These are phyloP conservation scores for Colletotrichum gigasporum DNA, from an alignment of 2,329 filamentous ascomycete genomes.

Conservation along the genomic window DNA sequence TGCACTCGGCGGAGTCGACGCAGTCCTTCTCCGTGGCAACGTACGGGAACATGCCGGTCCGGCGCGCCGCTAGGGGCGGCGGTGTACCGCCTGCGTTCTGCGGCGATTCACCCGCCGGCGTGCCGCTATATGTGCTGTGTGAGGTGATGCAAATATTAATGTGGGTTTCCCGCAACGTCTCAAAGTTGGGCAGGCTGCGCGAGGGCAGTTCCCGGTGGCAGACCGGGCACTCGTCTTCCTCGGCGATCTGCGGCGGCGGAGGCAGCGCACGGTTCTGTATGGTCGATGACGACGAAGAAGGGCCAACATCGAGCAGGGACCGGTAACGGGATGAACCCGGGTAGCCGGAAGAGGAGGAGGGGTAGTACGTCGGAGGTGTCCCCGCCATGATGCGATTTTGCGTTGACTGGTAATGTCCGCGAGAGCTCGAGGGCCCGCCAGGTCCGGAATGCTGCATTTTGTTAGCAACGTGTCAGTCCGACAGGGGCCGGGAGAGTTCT, in stretches of 20 bases:
- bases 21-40: constrained; percentile 74
- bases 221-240: constrained; percentile 83
- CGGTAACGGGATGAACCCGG: constrained; percentile 36
- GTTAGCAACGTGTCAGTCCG: constrained; percentile 25
- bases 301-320: constrained; percentile 44
- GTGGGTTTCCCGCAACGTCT: constrained; percentile 65
- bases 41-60: constrained; percentile 72
- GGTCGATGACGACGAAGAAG: constrained; percentile 47
- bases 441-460: constrained; percentile 37
- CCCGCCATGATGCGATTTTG: constrained; percentile 52
- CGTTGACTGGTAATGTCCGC: constrained; percentile 44
- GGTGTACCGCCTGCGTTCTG: constrained; percentile 35
- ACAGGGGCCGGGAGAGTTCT: background rate
- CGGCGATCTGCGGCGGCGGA: constrained; percentile 61
- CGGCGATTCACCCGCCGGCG: constrained; percentile 36
- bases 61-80: constrained; percentile 49
- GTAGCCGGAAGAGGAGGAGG: constrained; percentile 36
- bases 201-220: constrained; percentile 78
- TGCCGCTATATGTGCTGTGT: constrained; percentile 60
- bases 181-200: constrained; percentile 60
- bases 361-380: constrained; percentile 47
- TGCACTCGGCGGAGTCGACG: constrained; percentile 73
- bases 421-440: constrained; percentile 36
- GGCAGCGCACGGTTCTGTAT: constrained; percentile 48
- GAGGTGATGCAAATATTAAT: constrained; percentile 66